Base-by-base conservation (phyloP, 1,284 basidiomycete species). In the Ceratobasidium sp. region DNA sequence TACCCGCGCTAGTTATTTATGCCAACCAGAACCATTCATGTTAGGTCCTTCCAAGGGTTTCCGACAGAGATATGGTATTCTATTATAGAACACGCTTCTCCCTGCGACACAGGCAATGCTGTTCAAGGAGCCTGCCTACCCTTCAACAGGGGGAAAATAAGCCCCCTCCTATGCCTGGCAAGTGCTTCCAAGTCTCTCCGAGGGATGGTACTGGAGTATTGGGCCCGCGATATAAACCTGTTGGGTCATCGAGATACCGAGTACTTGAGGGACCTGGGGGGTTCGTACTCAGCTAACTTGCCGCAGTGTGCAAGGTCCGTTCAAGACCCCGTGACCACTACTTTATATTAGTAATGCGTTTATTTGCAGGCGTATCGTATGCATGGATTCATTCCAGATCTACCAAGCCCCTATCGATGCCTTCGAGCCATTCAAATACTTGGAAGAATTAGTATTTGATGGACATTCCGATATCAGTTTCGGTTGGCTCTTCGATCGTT, bases 401-500 rank as follows among this genome's bases (percentile, higher is more conserved):
- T 72, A 72, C 14, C n/a, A 6, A 3, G 56, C 69, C 0, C 58
- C 58, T 1, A n/a, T 1, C 6, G 16, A 39, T 22, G n/a, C 56
- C 0, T 49, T 72, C 0, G 34, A 49, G 1, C 6, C 4, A 4
- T 62, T 72, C 31, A 24, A 27, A 3, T 48, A 14, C 27, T 46
- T 72, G 16, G 46, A 61, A 22, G 58, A 72, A n/a, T 19, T 72
- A 5, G 37, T 39, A 4, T 14, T 72, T 4, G 56, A 61, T 24
- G 56, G 69, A 14, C 69, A 72, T 29, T 62, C 56, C 22, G 69
- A 72, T 51, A 62, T 72, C n/a, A 29, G 34, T 41, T 72, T 61
- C 24, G 29, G 37, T 9, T 7, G 39, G 34, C n/a, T 29, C 1
- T 24, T n/a, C 9, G 11, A 29, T 48, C 4, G 13, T 14, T 31